Evolutionary conservation across 2,329 filamentous ascomycete species (phyloP).

Genomic region (Emmonsia crescens): DNA sequence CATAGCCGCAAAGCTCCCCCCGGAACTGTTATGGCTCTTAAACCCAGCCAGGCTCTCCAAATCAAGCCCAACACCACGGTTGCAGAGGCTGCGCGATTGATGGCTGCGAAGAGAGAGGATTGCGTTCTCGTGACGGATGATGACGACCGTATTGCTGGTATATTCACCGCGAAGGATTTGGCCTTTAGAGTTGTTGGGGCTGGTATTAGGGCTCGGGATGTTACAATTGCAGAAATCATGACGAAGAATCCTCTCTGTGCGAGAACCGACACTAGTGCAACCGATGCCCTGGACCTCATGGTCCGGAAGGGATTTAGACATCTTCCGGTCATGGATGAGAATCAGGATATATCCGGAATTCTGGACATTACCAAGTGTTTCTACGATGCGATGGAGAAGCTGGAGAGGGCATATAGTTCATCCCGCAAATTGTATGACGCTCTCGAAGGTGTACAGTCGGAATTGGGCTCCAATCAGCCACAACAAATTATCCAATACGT

Average conservation of each 20-base stretch:
- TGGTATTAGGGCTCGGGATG: conserved; percentile 75
- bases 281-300: conserved; percentile 95
- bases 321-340: conserved; percentile 98
- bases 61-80: conserved; percentile 94
- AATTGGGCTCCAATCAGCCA: conserved; percentile 87
- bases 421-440: conserved; percentile 98
- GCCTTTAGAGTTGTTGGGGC: conserved; percentile 92
- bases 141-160: conserved; percentile 93
- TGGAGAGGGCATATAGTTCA: conserved; percentile 93
- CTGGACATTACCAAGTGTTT: conserved; percentile 99
- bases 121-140: conserved; percentile 97
- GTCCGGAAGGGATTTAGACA: conserved; percentile 96
- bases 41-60: conserved; percentile 89
- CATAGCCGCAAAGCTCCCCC: conserved; percentile 88
- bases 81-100: conserved; percentile 90
- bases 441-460: conserved; percentile 92
- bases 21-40: conserved; percentile 87
- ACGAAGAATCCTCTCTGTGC: conserved; percentile 98
- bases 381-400: conserved; percentile 99
- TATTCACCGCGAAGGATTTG: conserved; percentile 97
- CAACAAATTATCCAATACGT: conserved; percentile 99
- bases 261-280: conserved; percentile 93
- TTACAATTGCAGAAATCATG: conserved; percentile 98
- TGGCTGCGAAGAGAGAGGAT: conserved; percentile 97
- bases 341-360: conserved; percentile 97